Conservation (phyloP, 2,329 filamentous ascomycete species). For the Alternaria triticina region DNA sequence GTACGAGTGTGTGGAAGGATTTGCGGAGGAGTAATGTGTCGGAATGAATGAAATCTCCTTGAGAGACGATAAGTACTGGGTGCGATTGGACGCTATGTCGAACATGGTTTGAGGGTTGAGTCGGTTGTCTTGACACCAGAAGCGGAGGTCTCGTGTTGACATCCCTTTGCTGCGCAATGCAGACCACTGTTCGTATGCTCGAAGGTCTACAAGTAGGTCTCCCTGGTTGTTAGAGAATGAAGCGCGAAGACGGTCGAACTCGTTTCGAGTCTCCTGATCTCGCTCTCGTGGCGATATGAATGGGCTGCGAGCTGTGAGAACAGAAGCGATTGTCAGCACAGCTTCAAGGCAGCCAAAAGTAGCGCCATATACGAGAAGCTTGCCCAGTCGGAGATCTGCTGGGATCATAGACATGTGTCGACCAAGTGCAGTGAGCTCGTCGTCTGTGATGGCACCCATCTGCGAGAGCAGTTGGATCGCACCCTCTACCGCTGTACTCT, state of each 20-base stretch:
- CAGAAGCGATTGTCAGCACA: slow-evolving; percentile 85
- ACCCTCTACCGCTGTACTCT: slow-evolving; percentile 81
- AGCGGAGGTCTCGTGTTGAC: slow-evolving; percentile 67
- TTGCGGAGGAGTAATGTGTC: slow-evolving; percentile 45
- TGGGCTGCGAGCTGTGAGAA: slow-evolving; percentile 86
- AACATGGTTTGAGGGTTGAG: slow-evolving; percentile 81
- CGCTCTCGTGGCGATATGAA: slow-evolving; percentile 85
- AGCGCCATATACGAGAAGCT: slow-evolving; percentile 92
- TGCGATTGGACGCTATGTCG: slow-evolving; percentile 85
- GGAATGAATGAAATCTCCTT: slow-evolving; percentile 82
- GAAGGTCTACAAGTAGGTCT: slow-evolving; percentile 85
- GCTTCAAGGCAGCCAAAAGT: slow-evolving; percentile 93
- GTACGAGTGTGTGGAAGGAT: slow-evolving; percentile 27
- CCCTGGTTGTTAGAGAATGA: slow-evolving; percentile 80
- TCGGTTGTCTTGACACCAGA: slow-evolving; percentile 86
- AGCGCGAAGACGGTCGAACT: slow-evolving; percentile 77
- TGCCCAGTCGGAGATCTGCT: slow-evolving; percentile 88
- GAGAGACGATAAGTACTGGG: slow-evolving; percentile 84
- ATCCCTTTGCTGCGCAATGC: slow-evolving; percentile 64
- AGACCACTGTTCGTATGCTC: slow-evolving; percentile 83
- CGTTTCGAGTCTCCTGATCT: slow-evolving; percentile 81
- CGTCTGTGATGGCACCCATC: slow-evolving; percentile 87
- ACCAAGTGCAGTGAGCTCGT: slow-evolving; percentile 87
- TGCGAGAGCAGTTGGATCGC: slow-evolving; percentile 78
- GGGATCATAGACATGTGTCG: slow-evolving; percentile 95